Evolutionary conservation across 768 basidiomycete species (phyloP), one percentile per base, ranked within the genome.

Genomic region (Auriculariales sp.): DNA sequence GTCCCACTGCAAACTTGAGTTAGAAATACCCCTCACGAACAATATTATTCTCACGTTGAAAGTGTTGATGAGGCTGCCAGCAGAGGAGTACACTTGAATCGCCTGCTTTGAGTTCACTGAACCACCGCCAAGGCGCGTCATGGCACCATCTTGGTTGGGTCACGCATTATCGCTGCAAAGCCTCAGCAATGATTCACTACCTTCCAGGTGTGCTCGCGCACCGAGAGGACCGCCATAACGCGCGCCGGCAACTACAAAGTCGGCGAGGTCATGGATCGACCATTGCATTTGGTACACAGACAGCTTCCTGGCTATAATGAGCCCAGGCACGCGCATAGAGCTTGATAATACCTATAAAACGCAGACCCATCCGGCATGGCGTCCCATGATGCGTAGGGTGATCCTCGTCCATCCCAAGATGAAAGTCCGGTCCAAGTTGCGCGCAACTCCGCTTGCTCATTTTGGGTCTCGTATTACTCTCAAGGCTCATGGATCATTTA

Each of bases 141-240:
- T 61, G 1, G 83, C 75, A 95, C 70, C 9, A 94, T 64, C 63
- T 88, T 94, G 4, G 79, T 73, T 44, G 73, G 74, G 60, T 97
- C 90, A 6, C 91, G 74, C 77, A 93, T 88, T 30, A 95, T 64
- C 32, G 94, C 94, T 95, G 52, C 2, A 47, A 47, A n/a, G n/a
- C n/a, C n/a, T n/a, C n/a, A 22, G n/a, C 30, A 28, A 47, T 6
- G 27, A 32, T 15, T 9, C 15, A n/a, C 28, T 32, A 2, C 17
- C 19, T 28, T 5, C 11, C 24, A 9, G 24, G 39, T n/a, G n/a
- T n/a, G n/a, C n/a, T n/a, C n/a, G n/a, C 69, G 51, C 50, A 91
- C 92, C 92, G 61, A 95, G 70, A 11, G 92, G 93, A 14, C 93
- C 94, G 30, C 90, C 90, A 63, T 86, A 78, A 35, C 78, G 77